A percentile compares a stretch with the other conserved stretches of the same genome.
Evolutionary conservation across 352 stramenopile species (phyloP).

Genomic region (Halophytophthora batemanensis): DNA sequence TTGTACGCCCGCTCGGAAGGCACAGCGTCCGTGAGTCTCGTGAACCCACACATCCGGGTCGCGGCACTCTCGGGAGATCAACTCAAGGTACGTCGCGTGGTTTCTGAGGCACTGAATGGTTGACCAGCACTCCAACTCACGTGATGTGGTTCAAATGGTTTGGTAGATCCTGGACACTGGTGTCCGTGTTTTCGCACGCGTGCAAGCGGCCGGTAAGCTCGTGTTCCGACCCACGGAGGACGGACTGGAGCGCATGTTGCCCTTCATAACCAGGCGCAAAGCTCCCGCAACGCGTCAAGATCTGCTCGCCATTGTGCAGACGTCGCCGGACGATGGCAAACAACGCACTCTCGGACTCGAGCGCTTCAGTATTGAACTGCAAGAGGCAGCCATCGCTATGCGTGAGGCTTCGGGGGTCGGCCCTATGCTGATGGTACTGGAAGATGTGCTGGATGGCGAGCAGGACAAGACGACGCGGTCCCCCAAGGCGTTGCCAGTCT

Average conservation of each 20-base stretch:
- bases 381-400: slow-evolving; percentile 23
- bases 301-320: slow-evolving; percentile 20
- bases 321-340: slow-evolving; percentile 16
- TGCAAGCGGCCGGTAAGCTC: slow-evolving; percentile 37
- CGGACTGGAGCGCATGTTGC: slow-evolving; percentile 64
- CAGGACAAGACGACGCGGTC: slow-evolving; percentile 9
- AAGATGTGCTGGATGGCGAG: background rate
- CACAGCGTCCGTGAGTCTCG: slow-evolving; percentile 60
- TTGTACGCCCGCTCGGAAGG: slow-evolving; percentile 65
- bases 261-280: slow-evolving; percentile 81
- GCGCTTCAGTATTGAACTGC: slow-evolving; percentile 31
- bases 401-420: slow-evolving; percentile 37
- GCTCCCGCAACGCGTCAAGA: slow-evolving; percentile 10
- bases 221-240: slow-evolving; percentile 83
- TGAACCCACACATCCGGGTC: slow-evolving; percentile 47
- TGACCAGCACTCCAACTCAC: background rate
- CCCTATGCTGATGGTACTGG: slow-evolving; percentile 39
- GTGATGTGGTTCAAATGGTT: background rate
- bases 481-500: slow-evolving; percentile 44
- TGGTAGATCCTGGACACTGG: slow-evolving; percentile 83
- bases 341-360: slow-evolving; percentile 32
- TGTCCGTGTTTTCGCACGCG: slow-evolving; percentile 83
- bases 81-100: slow-evolving; percentile 35
- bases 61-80: slow-evolving; percentile 55
- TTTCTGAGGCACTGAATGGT: no score